Evolutionary conservation across 2,329 filamentous ascomycete species (phyloP).

Genomic region (Colletotrichum sp.): DNA sequence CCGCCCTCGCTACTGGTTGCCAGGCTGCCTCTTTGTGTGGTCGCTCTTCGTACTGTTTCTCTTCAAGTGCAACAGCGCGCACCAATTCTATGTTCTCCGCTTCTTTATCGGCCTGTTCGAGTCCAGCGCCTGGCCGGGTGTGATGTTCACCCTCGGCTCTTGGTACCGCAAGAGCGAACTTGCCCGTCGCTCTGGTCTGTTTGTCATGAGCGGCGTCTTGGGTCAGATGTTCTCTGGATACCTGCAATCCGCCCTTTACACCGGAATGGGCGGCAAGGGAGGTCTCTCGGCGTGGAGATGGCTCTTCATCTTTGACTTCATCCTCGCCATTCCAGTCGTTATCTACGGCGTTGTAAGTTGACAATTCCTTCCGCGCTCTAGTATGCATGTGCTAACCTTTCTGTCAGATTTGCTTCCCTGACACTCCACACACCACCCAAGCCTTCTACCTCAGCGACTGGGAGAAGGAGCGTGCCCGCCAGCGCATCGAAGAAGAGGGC

Average conservation of each 20-base stretch:
- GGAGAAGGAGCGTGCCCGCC: conserved; percentile 68
- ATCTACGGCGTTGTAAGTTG: conserved; percentile 32
- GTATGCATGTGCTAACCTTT: not conserved
- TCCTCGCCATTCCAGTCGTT: conserved; percentile 40
- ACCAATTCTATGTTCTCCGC: conserved; percentile 51
- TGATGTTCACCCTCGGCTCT: conserved; percentile 57
- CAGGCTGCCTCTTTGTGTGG: conserved; percentile 40
- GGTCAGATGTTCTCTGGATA: conserved; percentile 42
- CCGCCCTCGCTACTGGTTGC: conserved; percentile 46
- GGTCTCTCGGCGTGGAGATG: conserved; percentile 39
- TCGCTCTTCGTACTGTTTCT: conserved; percentile 44
- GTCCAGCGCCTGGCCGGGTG: conserved; percentile 59
- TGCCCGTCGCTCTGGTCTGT: conserved; percentile 60
- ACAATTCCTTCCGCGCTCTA: fast-evolving
- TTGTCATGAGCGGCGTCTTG: conserved; percentile 62
- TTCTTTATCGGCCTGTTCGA: conserved; percentile 61
- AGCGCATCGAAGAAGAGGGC: conserved; percentile 68
- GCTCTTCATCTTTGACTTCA: conserved; percentile 43
- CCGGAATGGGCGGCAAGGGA: conserved; percentile 35
- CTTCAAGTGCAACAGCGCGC: conserved; percentile 40
- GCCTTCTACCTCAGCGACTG: conserved; percentile 50
- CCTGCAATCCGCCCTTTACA: conserved; percentile 36
- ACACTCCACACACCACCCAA: conserved; percentile 45
- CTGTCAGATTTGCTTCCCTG: conserved; percentile 36
- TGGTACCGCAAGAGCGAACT: conserved; percentile 66